A percentile compares a stretch with the other conserved stretches of the same genome.
phyloP scores from a whole-genome alignment of 1,284 basidiomycete genomes.

The Bondarzewia mesenterica region DNA sequence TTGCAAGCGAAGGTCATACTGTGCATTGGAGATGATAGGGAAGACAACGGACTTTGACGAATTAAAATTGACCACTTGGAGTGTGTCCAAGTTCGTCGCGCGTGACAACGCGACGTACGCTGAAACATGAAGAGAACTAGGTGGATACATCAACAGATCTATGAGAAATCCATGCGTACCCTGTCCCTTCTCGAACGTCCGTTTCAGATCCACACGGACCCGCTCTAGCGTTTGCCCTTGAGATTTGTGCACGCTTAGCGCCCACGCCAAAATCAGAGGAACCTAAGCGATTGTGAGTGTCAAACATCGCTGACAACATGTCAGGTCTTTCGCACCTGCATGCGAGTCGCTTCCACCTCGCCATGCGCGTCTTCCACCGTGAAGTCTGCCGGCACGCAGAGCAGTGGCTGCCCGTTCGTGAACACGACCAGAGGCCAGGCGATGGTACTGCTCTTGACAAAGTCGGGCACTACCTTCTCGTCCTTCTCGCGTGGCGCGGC shows the following conservation, averaged over 20 bases:
- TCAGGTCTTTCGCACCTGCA: conserved; percentile 36
- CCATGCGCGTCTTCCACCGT: conserved; percentile 49
- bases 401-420: conserved; percentile 30
- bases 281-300: conserved; percentile 40
- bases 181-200: conserved; percentile 79
- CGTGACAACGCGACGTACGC: conserved; percentile 66
- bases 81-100: conserved; percentile 54
- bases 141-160: background rate
- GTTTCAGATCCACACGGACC: conserved; percentile 59
- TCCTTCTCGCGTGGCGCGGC: background rate
- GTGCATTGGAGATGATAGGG: background rate
- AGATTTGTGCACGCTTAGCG: conserved; percentile 80
- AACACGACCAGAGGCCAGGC: conserved; percentile 54
- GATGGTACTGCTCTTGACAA: conserved; percentile 5
- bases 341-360: conserved; percentile 41
- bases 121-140: conserved; percentile 19
- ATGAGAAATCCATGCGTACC: conserved; percentile 25
- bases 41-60: conserved; percentile 33
- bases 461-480: conserved; percentile 12
- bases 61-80: conserved; percentile 57
- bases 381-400: conserved; percentile 48
- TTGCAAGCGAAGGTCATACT: background rate
- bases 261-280: conserved; percentile 76
- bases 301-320: too few species aligned
- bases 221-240: conserved; percentile 80